Evolutionary conservation across 2,329 filamentous ascomycete species (phyloP).

Genomic region (Penicillium sp.): DNA sequence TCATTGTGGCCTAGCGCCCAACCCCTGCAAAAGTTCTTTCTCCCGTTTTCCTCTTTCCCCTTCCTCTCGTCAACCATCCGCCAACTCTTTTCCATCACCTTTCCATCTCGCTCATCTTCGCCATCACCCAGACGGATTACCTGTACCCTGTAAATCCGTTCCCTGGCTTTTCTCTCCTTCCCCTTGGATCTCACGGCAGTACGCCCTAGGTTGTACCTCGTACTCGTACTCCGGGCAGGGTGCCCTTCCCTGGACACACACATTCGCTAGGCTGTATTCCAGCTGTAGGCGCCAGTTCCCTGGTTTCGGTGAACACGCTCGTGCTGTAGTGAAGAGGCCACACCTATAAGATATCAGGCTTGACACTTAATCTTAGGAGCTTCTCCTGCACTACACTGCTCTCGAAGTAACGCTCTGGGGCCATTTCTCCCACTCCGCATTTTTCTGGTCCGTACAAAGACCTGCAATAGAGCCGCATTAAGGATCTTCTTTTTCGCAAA

Average conservation of each 20-base stretch:
- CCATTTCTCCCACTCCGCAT: not conserved
- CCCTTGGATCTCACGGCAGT: slow-evolving; percentile 19
- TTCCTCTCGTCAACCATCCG: slow-evolving; percentile 7
- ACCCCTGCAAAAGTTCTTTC: slow-evolving; percentile 7
- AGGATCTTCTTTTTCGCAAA: not conserved
- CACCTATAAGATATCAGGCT: slow-evolving; percentile 20
- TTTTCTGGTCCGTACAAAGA: not conserved
- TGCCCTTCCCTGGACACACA: slow-evolving; percentile 25
- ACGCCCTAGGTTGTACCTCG: slow-evolving; percentile 37
- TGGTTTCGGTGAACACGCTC: slow-evolving; percentile 31
- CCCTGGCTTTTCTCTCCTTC: slow-evolving; percentile 8
- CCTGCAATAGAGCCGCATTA: not conserved
- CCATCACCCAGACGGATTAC: slow-evolving; percentile 8
- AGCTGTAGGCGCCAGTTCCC: slow-evolving; percentile 39
- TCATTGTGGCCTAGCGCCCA: slow-evolving; percentile 2
- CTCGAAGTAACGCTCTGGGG: slow-evolving; percentile 5
- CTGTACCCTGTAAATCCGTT: slow-evolving; percentile 28
- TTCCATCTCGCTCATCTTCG: slow-evolving; percentile 5
- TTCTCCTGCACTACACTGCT: slow-evolving; percentile 1
- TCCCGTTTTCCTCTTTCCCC: not conserved
- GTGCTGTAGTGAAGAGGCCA: slow-evolving; percentile 41
- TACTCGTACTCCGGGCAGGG: slow-evolving; percentile 34
- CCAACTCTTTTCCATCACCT: slow-evolving; percentile 7
- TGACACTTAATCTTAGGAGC: slow-evolving; percentile 10
- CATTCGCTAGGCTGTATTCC: slow-evolving; percentile 39